Evolutionary conservation across 805 yeast species (phyloP).

Genomic region (Metschnikowia gelsemii): DNA sequence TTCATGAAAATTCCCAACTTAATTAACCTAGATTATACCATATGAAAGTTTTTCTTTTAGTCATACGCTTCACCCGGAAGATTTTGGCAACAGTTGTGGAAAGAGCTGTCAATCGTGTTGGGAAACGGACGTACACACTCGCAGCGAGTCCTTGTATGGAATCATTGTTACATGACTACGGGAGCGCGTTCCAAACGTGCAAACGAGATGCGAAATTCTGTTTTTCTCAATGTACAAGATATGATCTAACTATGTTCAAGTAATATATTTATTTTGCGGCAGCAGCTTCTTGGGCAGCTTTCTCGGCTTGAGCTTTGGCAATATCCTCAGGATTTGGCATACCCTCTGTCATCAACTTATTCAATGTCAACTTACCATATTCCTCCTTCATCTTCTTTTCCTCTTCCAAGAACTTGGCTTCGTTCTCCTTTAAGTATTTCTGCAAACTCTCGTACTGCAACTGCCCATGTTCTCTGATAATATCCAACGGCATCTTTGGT

Average conservation of each 20-base stretch:
- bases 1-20: no score
- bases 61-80: no score
- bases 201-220: no score
- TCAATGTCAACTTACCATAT: slow-evolving; percentile 77
- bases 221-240: slow-evolving; percentile 11
- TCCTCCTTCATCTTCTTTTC: slow-evolving; percentile 83
- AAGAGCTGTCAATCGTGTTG: no score
- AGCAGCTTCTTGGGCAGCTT: slow-evolving; percentile 18
- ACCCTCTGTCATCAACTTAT: slow-evolving; percentile 82
- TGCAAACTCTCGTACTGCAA: slow-evolving; percentile 81
- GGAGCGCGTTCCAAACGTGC: no score
- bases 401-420: slow-evolving; percentile 72
- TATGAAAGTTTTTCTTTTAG: no score
- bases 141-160: no score
- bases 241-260: slow-evolving; percentile 14
- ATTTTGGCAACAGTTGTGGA: no score
- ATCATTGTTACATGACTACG: neutral
- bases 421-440: slow-evolving; percentile 55
- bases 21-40: no score
- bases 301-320: slow-evolving; percentile 43
- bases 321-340: slow-evolving; percentile 72
- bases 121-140: no score
- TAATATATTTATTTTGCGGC: slow-evolving; percentile 5
- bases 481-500: slow-evolving; percentile 81
- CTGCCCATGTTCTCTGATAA: slow-evolving; percentile 89